Percentiles rank a stretch among this genome's conserved stretches.
These are phyloP conservation scores for Pseudogymnoascus sp. DNA, from an alignment of 2,329 filamentous ascomycete genomes.

Conservation along the genomic window DNA sequence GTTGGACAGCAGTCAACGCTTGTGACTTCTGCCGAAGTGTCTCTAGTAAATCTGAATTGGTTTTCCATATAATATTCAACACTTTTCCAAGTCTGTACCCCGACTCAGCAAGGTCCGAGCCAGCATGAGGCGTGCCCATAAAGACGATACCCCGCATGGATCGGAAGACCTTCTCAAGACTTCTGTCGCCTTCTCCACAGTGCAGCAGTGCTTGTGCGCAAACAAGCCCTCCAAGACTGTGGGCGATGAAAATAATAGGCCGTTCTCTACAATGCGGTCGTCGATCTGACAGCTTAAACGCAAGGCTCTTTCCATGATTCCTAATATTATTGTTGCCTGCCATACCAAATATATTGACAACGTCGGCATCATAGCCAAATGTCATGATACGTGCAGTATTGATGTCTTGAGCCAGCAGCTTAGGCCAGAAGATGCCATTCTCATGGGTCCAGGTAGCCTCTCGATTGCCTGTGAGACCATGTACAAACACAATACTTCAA, in stretches of 20 bases:
- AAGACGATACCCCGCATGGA: conserved; percentile 17
- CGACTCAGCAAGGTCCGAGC: conserved; percentile 13
- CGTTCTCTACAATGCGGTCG: conserved; percentile 11
- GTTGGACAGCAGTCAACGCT: conserved; percentile 8
- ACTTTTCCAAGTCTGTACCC: conserved; percentile 8
- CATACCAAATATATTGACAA: conserved; percentile 12
- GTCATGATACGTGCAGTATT: neutral
- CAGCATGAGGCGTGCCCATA: conserved; percentile 18
- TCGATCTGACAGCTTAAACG: conserved; percentile 11
- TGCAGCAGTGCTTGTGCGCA: conserved; percentile 15
- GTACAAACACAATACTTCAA: conserved; percentile 33
- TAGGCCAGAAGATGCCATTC: conserved; percentile 15
- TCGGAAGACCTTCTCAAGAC: conserved; percentile 10
- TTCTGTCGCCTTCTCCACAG: conserved; percentile 9
- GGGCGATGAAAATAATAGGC: conserved; percentile 17
- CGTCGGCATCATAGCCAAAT: neutral
- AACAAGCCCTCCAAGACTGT: conserved; percentile 18
- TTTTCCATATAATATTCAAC: conserved; percentile 1
- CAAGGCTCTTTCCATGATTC: conserved; percentile 15
- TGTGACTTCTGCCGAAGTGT: conserved; percentile 11
- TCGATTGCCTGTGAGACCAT: conserved; percentile 36
- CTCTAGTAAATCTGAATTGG: conserved; percentile 10
- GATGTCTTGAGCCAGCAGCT: conserved; percentile 11
- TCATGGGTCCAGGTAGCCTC: conserved; percentile 33
- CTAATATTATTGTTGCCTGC: conserved; percentile 13